Evolutionary conservation across 176 grass and related monocot species (phyloP), one percentile per base, ranked within the genome.

Genomic region (Puya raimondii): DNA sequence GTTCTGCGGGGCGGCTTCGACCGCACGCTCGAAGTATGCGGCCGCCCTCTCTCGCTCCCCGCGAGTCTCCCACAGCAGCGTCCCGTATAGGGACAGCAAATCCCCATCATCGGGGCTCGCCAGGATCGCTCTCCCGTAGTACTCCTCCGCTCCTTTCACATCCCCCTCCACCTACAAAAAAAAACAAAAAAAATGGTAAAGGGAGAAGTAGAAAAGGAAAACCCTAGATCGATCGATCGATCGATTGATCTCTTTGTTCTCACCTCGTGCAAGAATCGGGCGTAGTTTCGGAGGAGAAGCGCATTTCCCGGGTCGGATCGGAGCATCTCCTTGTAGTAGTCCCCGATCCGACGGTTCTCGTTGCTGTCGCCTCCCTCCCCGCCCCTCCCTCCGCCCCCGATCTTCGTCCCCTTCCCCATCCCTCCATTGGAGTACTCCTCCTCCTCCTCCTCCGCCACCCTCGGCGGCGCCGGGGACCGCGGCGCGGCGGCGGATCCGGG

Each of bases 201-300:
- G 25, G 9, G 9, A 22, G 20, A 68, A 53, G 48, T 16, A 63
- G 23, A 18, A 18, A 53, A 13, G 3, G 4, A 75, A 63, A 23
- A 63, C 5, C n/a, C 16, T n/a, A 9, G 11, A 61, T 25, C 47
- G 53, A 23, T 70, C 4, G 9, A 49, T 23, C 42, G 3, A 23
- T 58, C 9, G 13, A 49, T 49, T 10, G 14, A 12, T 75, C 47
- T 77, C 67, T 66, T 64, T 8, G 47, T 15, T 50, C 33, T 22
- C 70, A 85, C 83, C 81, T 91, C 92, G 64, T 96, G 81, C 47
- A 96, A 72, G 76, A 91, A 96, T 64, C 68, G 75, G 57, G 83
- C 92, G 78, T 96, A 96, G 83, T 96, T 96, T 61, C 81, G 74
- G 15, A 96, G 74, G 9, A 96, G 73, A 20, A 96, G 86, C 71